Evolutionary conservation across 202 grass and related monocot genomes (phyloP), one percentile per base, ranked within the genome.

Genomic region (Musa balbisiana): DNA sequence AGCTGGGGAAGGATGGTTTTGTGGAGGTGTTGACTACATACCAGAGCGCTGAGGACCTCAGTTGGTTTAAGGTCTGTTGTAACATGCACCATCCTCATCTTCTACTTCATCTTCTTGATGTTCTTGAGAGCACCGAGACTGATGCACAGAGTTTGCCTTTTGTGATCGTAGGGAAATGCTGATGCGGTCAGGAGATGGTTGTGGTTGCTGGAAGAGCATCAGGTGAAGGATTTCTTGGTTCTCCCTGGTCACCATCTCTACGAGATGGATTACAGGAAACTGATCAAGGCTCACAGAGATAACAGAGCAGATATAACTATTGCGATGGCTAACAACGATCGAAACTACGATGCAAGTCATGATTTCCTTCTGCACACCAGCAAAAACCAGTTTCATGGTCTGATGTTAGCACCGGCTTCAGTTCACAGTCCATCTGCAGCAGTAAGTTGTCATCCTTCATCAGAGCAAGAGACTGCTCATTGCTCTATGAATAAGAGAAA

Each of bases 141-240:
- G 6, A 75, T 65, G 23, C 11, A 13, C 69, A 72, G 51, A 72
- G 43, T 53, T 72, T 53, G 3, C 51, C 25, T 63, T 77, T 33
- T 33, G 49, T 60, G n/a, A 11, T 53, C 59, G 9, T 49, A 79
- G 77, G 77, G 77, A 43, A 79, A 79, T 79, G 77, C 77, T 50
- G 77, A 79, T 71, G 77, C 77, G 22, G 65, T 79, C 49, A 79
- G 77, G 51, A 69, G 29, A 70, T 71, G 66, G 65, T 58, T 79
- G 77, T 79, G 77, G 77, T 0, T 69, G 23, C 51, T 79, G 26
- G 27, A 79, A 50, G 65, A 71, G 26, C 77, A 79, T 70, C 51
- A n/a, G 16, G 64, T 71, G 15, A 33, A 58, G 10, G 77, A 79
- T 53, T 69, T 69, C 10, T 49, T 79, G 64, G 77, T 79, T 79